Base-by-base conservation (phyloP, 768 basidiomycete species). In the Panaeolus cyanescens region DNA sequence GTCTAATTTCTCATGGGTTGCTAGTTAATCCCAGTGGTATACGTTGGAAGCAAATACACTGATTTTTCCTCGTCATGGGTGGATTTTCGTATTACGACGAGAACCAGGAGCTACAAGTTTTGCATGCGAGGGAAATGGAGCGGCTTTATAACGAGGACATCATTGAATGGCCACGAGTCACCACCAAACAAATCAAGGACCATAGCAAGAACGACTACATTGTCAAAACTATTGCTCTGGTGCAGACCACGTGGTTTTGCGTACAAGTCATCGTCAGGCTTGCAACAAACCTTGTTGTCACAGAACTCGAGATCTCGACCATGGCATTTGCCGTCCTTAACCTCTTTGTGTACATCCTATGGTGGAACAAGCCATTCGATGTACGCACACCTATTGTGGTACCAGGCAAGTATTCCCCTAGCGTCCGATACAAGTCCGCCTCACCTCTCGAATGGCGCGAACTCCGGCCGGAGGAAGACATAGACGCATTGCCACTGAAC, bases 331-430 rank as follows among this genome's bases (percentile, higher is more conserved):
- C 70, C 3, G 37, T 68, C 3, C 62, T 78, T 28, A 77, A 72
- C 31, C 62, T 70, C 12, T 59, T 69, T 9, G 72, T 67, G 12
- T 79, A 76, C 60, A 32, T 56, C 0, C 53, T 75, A 1, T 79
- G 79, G 79, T 79, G 74, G 77, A 34, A 71, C 30, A 81, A 81
- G 64, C 79, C 78, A 2, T 67, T 73, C 10, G 72, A 75, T 57
- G 72, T 79, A 0, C 63, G 62, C 13, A 60, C 45, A 8, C 45
- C 22, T n/a, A 15, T 50, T 7, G 8, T 42, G 10, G 20, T 42
- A 8, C 40, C 40, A 5, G 40, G 40, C 1, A 28, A 3, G 7
- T 25, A 42, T 9, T 20, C 40, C 40, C 40, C 40, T 19, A 17
- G n/a, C 3, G 12, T 42, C 39, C 19, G 9, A 20, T 42, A 20